A percentile compares a stretch with the other conserved stretches of the same genome.
phyloP scores from a whole-genome alignment of 305 asterid species.

The Rubia occidens region DNA sequence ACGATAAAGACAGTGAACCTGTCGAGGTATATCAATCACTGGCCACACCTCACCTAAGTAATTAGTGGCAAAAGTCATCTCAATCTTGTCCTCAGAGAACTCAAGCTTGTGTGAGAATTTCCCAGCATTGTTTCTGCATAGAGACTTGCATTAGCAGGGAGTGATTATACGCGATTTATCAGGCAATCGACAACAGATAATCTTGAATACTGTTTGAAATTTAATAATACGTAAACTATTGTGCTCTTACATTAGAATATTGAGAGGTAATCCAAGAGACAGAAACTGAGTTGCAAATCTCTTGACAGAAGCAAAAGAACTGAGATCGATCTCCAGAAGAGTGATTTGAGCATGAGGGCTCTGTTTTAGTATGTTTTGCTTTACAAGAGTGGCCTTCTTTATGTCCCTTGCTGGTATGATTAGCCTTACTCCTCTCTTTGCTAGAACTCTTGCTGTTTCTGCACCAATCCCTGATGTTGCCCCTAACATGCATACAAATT shows the following conservation, averaged over 20 bases:
- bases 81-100: conserved; percentile 85
- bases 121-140: conserved; percentile 94
- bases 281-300: conserved; percentile 73
- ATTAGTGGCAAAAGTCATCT: conserved; percentile 95
- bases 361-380: conserved; percentile 47
- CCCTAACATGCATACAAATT: conserved; percentile 26
- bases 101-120: conserved; percentile 81
- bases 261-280: conserved; percentile 69
- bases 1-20: neutral
- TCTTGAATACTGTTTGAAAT: no score
- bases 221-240: no score
- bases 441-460: conserved; percentile 82
- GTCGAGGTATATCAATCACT: neutral
- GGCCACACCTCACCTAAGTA: conserved; percentile 48
- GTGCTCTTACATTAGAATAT: conserved; percentile 60
- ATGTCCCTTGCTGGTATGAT: conserved; percentile 76
- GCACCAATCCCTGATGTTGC: conserved; percentile 94
- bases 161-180: neutral
- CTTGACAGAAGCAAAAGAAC: conserved; percentile 72
- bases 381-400: conserved; percentile 57
- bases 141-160: neutral
- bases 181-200: no score
- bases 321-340: conserved; percentile 70
- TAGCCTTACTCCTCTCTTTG: conserved; percentile 68
- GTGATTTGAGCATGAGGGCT: conserved; percentile 54